Evolutionary conservation across 768 basidiomycete genomes (phyloP).

Genomic region (Hygrophorus russula): DNA sequence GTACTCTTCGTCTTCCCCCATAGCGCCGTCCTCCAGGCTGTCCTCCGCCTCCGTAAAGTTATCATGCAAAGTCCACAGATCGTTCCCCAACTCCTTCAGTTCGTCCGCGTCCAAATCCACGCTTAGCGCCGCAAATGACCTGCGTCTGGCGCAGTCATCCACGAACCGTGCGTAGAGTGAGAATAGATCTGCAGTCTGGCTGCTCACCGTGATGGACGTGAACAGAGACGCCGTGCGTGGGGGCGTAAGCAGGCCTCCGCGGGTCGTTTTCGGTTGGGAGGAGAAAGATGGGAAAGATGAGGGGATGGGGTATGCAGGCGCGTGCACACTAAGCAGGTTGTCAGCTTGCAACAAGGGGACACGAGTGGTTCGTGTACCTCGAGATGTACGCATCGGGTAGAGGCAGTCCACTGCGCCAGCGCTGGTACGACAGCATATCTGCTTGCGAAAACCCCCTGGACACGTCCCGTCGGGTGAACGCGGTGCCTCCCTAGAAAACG

Average conservation of each 20-base stretch:
- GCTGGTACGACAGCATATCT: constrained; percentile 24
- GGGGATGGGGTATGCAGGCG: constrained; percentile 45
- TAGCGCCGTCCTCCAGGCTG: too few species aligned
- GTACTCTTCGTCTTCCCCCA: too few species aligned
- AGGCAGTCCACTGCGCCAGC: constrained; percentile 22
- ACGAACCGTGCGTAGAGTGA: constrained; percentile 40
- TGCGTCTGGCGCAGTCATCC: constrained; percentile 30
- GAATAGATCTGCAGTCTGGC: constrained; percentile 29
- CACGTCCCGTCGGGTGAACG: constrained; percentile 39
- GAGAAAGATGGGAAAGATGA: constrained; percentile 44
- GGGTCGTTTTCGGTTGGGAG: constrained; percentile 1
- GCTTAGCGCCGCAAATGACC: constrained; percentile 19
- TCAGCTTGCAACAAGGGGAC: neutral
- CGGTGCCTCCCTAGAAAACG: constrained; percentile 4
- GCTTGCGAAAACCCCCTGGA: constrained; percentile 44
- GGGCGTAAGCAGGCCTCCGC: constrained; percentile 3
- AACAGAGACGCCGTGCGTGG: constrained; percentile 16
- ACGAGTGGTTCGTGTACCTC: constrained; percentile 22
- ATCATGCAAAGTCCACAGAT: constrained; percentile 51
- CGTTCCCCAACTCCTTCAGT: constrained; percentile 41
- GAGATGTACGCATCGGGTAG: constrained; percentile 20
- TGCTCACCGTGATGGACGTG: constrained; percentile 36
- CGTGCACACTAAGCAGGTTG: constrained; percentile 27
- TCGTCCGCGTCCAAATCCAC: constrained; percentile 40
- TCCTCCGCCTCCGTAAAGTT: constrained; percentile 9